These are phyloP conservation scores for Excoecaria cochinchinensis DNA, from an alignment of 345 rosid genomes.

Conservation along the genomic window DNA sequence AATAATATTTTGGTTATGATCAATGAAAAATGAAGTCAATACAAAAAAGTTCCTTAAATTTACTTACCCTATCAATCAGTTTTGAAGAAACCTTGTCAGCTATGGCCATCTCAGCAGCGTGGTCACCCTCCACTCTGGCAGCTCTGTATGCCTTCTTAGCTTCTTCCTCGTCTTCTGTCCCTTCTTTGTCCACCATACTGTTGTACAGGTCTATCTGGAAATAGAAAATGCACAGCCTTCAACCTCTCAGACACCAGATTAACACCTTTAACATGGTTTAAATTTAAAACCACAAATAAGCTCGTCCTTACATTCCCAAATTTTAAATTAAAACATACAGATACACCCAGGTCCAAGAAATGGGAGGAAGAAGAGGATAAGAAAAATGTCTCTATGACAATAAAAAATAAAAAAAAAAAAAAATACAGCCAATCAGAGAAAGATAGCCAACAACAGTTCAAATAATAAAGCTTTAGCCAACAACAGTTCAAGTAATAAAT, in stretches of 20 bases:
- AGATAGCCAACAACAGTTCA: neutral
- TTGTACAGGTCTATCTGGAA: slow-evolving; percentile 79
- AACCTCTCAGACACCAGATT: neutral
- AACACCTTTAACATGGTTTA: neutral
- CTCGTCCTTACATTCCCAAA: neutral
- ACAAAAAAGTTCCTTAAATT: neutral
- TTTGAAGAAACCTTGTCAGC: slow-evolving; percentile 82
- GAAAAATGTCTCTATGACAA: neutral
- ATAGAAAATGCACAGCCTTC: neutral
- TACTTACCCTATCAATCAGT: slow-evolving; percentile 65
- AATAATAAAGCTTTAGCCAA: neutral
- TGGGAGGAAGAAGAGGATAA: neutral
- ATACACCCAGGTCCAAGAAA: neutral
- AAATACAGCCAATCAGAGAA: neutral
- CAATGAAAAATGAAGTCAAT: neutral
- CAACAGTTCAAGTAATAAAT: neutral
- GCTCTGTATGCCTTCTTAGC: slow-evolving; percentile 84
- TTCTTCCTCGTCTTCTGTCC: slow-evolving; percentile 70
- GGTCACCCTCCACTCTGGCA: slow-evolving; percentile 75
- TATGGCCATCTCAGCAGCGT: slow-evolving; percentile 54
- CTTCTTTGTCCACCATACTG: slow-evolving; percentile 88
- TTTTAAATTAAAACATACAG: neutral
- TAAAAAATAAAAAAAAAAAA: neutral
- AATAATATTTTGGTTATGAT: too few relatives aligned
- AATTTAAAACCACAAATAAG: neutral